Base-by-base conservation (phyloP, 2,329 filamentous ascomycete genomes). In the Epichloe elymi region DNA sequence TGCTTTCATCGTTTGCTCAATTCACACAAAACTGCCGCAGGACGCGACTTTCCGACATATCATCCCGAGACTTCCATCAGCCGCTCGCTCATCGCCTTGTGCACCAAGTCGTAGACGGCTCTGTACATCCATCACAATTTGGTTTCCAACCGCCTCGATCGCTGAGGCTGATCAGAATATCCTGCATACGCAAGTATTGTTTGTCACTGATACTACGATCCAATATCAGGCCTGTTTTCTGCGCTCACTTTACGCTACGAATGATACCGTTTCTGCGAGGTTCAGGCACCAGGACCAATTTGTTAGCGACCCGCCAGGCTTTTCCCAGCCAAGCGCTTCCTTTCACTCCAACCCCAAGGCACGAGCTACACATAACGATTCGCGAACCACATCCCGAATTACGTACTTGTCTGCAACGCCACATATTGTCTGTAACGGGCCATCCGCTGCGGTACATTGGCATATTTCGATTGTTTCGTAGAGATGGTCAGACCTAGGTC, bases 401-500 rank as follows among this genome's bases (percentile, higher is more conserved):
- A 41, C n/a, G 19, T 20, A 5, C 40, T 10, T 41, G 23, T 26
- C 36, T 6, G 15, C 48, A 40, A 14, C 23, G 36, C 42, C 11
- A 19, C n/a, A 19, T 23, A 11, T 2, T 38, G 11, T 12, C 10
- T 35, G 23, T 15, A 15, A 36, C 44, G 26, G 26, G 38, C 19
- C 43, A 23, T 15, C 30, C n/a, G 37, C 17, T 42, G 37, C 8
- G 30, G 8, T 40, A 11, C 36, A 47, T 36, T 41, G 20, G 11
- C 17, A 17, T 23, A 17, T 23, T 12, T 30, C 30, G 11, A 33
- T 14, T 44, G 46, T 10, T 19, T 30, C 37, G 46, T 47, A 48
- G 52, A 52, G 35, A 54, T 54, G 52, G 47, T 52, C 62, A 74
- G 61, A 58, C 67, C 70, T 57, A 70, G 70, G 65, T 66, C 69